A percentile compares a stretch with the other conserved stretches of the same genome.
Evolutionary conservation across 441 rosid species (phyloP).

Genomic region (Pelargonium myrrhifolium): DNA sequence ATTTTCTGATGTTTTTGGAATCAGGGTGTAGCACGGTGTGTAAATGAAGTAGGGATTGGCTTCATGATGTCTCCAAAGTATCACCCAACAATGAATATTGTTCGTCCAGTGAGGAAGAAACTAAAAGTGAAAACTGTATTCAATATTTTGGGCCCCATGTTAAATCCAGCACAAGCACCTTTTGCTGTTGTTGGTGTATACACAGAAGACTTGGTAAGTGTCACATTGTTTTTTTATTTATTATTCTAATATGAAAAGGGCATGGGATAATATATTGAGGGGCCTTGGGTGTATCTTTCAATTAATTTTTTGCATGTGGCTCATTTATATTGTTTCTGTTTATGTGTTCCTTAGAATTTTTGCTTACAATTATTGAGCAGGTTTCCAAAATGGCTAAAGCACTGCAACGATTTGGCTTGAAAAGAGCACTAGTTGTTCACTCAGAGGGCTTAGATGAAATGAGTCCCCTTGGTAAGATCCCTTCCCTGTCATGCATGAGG

Average conservation of each 20-base stretch:
- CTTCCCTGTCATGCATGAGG: slow-evolving; percentile 5
- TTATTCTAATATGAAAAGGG: neutral
- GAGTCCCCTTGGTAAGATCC: slow-evolving; percentile 70
- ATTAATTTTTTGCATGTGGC: neutral
- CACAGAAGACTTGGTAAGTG: slow-evolving; percentile 63
- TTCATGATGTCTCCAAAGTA: slow-evolving; percentile 88
- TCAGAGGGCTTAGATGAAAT: slow-evolving; percentile 95
- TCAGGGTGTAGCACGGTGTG: slow-evolving; percentile 66
- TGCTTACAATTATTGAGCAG: slow-evolving; percentile 30
- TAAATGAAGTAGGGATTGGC: slow-evolving; percentile 84
- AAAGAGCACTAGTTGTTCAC: slow-evolving; percentile 88
- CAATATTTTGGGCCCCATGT: slow-evolving; percentile 85
- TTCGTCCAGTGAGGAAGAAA: slow-evolving; percentile 74
- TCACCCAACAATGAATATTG: slow-evolving; percentile 90
- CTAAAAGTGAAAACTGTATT: slow-evolving; percentile 80
- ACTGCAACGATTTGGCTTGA: slow-evolving; percentile 81
- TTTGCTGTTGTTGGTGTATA: slow-evolving; percentile 90
- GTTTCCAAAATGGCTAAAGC: slow-evolving; percentile 87
- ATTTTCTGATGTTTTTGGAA: slow-evolving; percentile 11
- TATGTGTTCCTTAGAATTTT: neutral
- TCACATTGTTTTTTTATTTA: neutral
- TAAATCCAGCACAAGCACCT: slow-evolving; percentile 80
- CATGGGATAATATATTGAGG: neutral
- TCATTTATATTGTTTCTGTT: neutral
- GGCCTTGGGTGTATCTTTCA: neutral